Percentiles rank a stretch among this genome's conserved stretches.
Evolutionary conservation across 2,329 filamentous ascomycete genomes (phyloP).

Genomic region (Penicillium nordicum): DNA sequence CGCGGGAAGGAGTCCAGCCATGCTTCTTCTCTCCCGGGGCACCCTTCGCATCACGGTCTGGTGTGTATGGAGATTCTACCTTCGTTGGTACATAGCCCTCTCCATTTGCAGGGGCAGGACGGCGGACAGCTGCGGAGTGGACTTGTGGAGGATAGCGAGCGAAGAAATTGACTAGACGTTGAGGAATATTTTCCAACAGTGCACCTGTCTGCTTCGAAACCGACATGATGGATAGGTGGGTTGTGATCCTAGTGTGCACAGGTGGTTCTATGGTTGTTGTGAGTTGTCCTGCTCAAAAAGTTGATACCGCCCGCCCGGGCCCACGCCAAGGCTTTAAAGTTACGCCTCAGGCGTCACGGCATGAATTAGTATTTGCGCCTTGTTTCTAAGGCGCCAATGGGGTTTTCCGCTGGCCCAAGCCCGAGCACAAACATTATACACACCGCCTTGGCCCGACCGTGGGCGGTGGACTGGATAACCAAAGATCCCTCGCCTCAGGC

Average conservation of each 20-base stretch:
- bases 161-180: constrained; percentile 79
- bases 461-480: neutral
- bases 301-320: constrained; percentile 7
- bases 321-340: neutral
- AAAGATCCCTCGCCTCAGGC: constrained; percentile 1
- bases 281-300: constrained; percentile 8
- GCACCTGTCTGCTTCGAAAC: constrained; percentile 14
- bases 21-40: constrained; percentile 33
- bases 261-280: neutral
- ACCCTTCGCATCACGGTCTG: constrained; percentile 43
- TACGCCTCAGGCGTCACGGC: neutral
- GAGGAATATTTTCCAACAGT: constrained; percentile 55
- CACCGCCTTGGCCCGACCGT: neutral
- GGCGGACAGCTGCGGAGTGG: constrained; percentile 43
- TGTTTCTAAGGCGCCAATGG: neutral
- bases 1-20: constrained; percentile 30
- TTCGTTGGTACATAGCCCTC: constrained; percentile 20
- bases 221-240: constrained; percentile 20
- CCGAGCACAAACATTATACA: too few relatives aligned
- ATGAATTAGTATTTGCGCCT: neutral
- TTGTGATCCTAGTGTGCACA: neutral
- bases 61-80: constrained; percentile 40
- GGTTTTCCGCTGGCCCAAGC: neutral
- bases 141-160: constrained; percentile 75
- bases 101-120: constrained; percentile 25